Conservation (phyloP, 2,329 filamentous ascomycete genomes). For the Didymella pomorum region DNA sequence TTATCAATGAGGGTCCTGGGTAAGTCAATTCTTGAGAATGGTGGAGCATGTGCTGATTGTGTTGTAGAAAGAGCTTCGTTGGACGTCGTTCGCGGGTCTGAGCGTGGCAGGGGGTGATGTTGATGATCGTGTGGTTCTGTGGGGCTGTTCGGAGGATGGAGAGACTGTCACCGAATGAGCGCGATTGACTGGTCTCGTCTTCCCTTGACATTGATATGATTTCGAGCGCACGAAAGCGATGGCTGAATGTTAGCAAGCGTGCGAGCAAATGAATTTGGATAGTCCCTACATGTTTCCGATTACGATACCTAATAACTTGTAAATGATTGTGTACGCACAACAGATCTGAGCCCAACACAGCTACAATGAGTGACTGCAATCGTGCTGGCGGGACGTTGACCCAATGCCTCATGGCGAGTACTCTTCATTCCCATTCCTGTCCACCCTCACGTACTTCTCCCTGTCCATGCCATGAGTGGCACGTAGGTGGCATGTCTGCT, state of each 20-base stretch:
- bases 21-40: not conserved
- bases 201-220: not conserved
- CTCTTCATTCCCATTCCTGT: constrained; percentile 35
- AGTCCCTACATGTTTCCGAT: not conserved
- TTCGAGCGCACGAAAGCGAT: not conserved
- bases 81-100: constrained; percentile 17
- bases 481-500: constrained; percentile 49
- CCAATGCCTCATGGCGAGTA: constrained; percentile 11
- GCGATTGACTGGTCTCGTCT: not conserved
- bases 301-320: constrained; percentile 4
- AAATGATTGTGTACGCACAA: not conserved
- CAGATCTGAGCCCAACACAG: not conserved
- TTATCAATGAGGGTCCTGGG: constrained; percentile 19
- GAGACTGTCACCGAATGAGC: not conserved
- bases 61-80: constrained; percentile 10
- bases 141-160: not conserved
- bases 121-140: not conserved
- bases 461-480: constrained; percentile 53
- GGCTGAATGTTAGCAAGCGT: constrained; percentile 7
- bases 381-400: too few species aligned
- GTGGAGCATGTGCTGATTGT: not conserved
- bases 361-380: not conserved
- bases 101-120: not conserved
- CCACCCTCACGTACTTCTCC: constrained; percentile 40
- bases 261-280: not conserved